Percentiles rank a stretch among this genome's conserved stretches.
Conservation (phyloP, 345 rosid genomes). For the Ceriops tagal region DNA sequence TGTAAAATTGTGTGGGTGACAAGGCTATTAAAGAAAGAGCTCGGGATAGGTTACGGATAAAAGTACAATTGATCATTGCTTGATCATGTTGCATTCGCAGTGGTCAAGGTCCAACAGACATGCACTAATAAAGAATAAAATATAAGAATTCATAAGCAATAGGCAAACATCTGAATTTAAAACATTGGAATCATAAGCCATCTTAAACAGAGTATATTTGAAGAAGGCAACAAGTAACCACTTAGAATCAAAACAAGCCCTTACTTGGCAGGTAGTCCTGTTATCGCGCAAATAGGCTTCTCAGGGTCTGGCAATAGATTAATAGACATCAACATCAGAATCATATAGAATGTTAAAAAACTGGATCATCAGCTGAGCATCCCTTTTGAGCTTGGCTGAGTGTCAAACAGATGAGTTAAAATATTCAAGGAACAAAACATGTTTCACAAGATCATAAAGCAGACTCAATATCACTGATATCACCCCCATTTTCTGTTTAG, state of each 20-base stretch:
- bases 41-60: too few relatives aligned
- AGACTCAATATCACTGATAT: neutral
- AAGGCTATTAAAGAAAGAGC: too few relatives aligned
- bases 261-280: slow-evolving; percentile 97
- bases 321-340: slow-evolving; percentile 9
- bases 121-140: too few relatives aligned
- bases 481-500: neutral
- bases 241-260: slow-evolving; percentile 22
- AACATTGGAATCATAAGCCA: neutral
- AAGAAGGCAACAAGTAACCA: slow-evolving; percentile 11
- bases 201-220: neutral
- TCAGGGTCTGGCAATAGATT: slow-evolving; percentile 58
- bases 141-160: neutral
- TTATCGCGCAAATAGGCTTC: slow-evolving; percentile 70
- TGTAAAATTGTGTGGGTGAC: too few relatives aligned
- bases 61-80: too few relatives aligned
- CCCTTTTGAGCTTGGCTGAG: neutral
- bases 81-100: too few relatives aligned
- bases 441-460: neutral
- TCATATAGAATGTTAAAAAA: neutral
- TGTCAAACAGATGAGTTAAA: neutral
- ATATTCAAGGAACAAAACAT: neutral
- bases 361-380: neutral
- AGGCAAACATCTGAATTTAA: neutral
- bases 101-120: too few relatives aligned